Base-by-base conservation (phyloP, 2,329 filamentous ascomycete genomes). In the Aspergillus pseudotamarii region DNA sequence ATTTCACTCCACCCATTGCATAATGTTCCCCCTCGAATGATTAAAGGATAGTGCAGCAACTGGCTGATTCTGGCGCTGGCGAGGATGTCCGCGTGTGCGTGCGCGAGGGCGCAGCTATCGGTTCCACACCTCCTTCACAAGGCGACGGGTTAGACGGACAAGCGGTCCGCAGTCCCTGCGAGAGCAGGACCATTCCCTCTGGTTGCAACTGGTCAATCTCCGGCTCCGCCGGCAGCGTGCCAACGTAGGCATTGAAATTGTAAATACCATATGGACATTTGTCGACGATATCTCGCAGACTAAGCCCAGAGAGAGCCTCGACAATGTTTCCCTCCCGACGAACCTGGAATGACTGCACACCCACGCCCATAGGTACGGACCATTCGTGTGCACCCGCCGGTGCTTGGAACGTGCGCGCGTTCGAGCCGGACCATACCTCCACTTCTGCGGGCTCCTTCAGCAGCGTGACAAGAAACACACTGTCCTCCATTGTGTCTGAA, bases 171-270 rank as follows among this genome's bases (percentile, higher is more conserved):
- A 46, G 9, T 4, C 43, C 43, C 10, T 46, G 43, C 6, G 43
- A 46, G 6, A 46, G 23, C n/a, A 46, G 19, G 11, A n/a, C 43
- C 43, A 46, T 46, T n/a, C 43, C 43, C 4, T 46, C 43, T 5
- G 43, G 43, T n/a, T 46, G 43, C 43, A 46, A n/a, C 23, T 14
- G 19, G 12, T 46, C 43, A 23, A 46, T 1, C 10, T 46, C 43
- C 12, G n/a, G 2, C n/a, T 46, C 43, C 1, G 43, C 9, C 1
- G 43, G 43, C n/a, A 46, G 43, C 23, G 43, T 46, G 3, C 43
- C 43, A 46, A 46, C 56, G 8, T 32, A 86, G 19, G 83, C 80
- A 64, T 87, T 87, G 75, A 83, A 86, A 73, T 86, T 86, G 75
- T 86, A 86, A 51, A 86, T 76, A 5, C 84, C 73, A 41, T 70